Percentiles rank a stretch among this genome's conserved stretches.
These are phyloP conservation scores for Saccharum officinarum DNA, from an alignment of 176 grass and related monocot species.

Conservation along the genomic window DNA sequence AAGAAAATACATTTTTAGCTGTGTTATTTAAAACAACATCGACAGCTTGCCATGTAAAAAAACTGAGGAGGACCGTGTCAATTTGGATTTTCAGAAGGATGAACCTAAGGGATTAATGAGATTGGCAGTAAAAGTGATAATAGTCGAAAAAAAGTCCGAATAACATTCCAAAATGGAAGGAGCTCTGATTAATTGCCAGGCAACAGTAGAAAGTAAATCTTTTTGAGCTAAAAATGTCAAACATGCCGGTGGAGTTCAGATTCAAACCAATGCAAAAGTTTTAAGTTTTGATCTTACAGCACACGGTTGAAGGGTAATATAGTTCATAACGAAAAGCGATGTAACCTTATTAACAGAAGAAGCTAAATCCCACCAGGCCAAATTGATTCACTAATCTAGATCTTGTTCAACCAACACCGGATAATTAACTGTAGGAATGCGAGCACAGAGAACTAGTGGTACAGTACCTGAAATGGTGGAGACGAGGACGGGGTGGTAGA, in stretches of 20 bases:
- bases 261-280: neutral
- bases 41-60: neutral
- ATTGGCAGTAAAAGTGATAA: neutral
- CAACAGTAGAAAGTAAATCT: neutral
- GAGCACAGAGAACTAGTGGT: neutral
- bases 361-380: neutral
- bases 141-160: neutral
- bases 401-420: neutral
- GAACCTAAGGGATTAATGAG: neutral
- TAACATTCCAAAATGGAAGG: neutral
- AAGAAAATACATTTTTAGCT: neutral
- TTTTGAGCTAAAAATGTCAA: neutral
- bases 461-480: constrained; percentile 55
- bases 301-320: neutral
- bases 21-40: neutral
- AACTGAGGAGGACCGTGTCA: neutral
- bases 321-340: neutral
- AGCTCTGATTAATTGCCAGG: neutral
- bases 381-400: neutral
- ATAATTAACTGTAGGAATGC: constrained; percentile 9
- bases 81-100: neutral
- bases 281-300: neutral
- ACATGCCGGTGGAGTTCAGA: neutral
- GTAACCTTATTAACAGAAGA: neutral
- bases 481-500: constrained; percentile 79